Evolutionary conservation across 495 filamentous ascomycete genomes (phyloP).

Genomic region (Penicillium psychrofluorescens): DNA sequence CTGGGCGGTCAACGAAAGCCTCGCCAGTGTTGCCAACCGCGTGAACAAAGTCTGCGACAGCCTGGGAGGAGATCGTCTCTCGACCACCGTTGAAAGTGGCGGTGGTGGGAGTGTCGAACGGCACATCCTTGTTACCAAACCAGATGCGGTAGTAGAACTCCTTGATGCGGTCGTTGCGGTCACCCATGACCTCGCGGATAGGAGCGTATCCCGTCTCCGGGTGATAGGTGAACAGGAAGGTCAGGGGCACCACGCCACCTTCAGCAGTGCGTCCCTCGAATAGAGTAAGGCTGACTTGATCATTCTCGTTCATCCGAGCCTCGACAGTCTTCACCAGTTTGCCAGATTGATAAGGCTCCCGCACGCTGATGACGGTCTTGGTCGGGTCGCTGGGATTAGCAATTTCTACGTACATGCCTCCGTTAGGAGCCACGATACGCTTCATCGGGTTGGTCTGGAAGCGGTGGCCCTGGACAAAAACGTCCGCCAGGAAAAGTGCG

Average conservation of each 20-base stretch:
- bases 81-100: constrained; percentile 84
- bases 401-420: constrained; percentile 85
- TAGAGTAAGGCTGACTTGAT: constrained; percentile 76
- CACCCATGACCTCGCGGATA: constrained; percentile 90
- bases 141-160: constrained; percentile 92
- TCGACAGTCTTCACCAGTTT: constrained; percentile 80
- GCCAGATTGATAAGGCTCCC: constrained; percentile 55
- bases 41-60: constrained; percentile 96
- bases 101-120: constrained; percentile 77
- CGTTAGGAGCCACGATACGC: constrained; percentile 76
- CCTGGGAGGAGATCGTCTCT: constrained; percentile 77
- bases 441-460: constrained; percentile 96
- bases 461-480: constrained; percentile 90
- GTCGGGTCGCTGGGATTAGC: constrained; percentile 65
- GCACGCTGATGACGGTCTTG: constrained; percentile 74
- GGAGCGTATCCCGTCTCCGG: constrained; percentile 93
- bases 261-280: constrained; percentile 84
- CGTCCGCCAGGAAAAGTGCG: constrained; percentile 94
- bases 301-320: constrained; percentile 63
- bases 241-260: constrained; percentile 68
- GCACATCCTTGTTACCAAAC: constrained; percentile 83
- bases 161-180: constrained; percentile 92
- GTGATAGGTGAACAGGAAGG: constrained; percentile 82
- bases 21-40: constrained; percentile 97
- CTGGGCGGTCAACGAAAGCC: constrained; percentile 95